phyloP scores from a whole-genome alignment of 306 rosid genomes.

The Fagus crenata region DNA sequence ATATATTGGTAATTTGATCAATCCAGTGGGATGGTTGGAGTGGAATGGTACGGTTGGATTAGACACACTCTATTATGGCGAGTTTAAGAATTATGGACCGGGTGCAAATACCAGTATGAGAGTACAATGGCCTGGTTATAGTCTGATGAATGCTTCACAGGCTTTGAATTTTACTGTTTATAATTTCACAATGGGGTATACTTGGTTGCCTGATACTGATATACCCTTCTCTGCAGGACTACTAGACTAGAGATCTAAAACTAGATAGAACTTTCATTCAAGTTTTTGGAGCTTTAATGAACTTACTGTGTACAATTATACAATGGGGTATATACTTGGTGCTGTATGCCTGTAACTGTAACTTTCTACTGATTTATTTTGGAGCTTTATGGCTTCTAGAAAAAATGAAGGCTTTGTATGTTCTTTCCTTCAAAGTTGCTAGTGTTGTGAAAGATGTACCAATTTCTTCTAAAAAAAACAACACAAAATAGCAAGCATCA shows the following conservation, averaged over 20 bases:
- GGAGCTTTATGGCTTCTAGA: constrained; percentile 5
- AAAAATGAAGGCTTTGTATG: constrained; percentile 18
- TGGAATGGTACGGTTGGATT: constrained; percentile 70
- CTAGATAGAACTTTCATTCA: constrained; percentile 20
- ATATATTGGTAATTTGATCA: constrained; percentile 56
- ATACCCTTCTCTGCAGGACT: constrained; percentile 63
- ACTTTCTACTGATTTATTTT: background rate
- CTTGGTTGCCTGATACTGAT: constrained; percentile 74
- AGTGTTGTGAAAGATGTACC: too few species aligned
- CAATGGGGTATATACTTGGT: too few species aligned
- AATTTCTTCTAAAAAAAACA: too few species aligned
- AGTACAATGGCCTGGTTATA: constrained; percentile 70
- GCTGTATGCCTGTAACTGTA: background rate
- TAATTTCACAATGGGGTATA: constrained; percentile 58
- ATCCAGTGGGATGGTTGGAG: constrained; percentile 66
- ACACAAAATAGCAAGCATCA: too few species aligned
- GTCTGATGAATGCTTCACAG: constrained; percentile 51
- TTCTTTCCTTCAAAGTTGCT: background rate
- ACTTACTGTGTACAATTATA: too few species aligned
- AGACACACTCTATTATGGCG: constrained; percentile 70
- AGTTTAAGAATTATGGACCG: constrained; percentile 63
- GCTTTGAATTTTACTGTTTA: constrained; percentile 69
- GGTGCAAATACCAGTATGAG: constrained; percentile 59
- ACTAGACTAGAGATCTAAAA: constrained; percentile 13
- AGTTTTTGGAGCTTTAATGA: constrained; percentile 13